Evolutionary conservation across 164 flowering plant species (phyloP).

Genomic region (Vitis rupestris): DNA sequence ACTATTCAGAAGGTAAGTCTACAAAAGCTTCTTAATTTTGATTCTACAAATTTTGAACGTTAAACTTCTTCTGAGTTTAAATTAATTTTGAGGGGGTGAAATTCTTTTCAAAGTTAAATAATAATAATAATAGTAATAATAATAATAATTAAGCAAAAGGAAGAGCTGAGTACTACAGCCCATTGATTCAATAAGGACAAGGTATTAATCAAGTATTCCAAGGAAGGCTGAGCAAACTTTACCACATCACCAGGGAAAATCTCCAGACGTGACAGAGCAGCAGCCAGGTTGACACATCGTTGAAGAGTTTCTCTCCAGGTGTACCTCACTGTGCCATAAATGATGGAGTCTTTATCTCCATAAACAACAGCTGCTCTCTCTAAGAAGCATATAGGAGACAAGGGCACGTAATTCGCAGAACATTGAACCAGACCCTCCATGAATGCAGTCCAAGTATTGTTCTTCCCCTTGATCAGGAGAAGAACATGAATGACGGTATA

Average conservation of each 20-base stretch:
- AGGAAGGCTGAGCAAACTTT: slow-evolving; percentile 7
- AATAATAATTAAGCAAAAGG: no score
- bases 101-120: no score
- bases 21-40: no score
- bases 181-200: no score
- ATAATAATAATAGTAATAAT: no score
- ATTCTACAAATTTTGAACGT: no score
- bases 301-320: slow-evolving; percentile 45
- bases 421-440: slow-evolving; percentile 48
- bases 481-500: not conserved
- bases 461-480: slow-evolving; percentile 21
- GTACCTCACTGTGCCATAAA: slow-evolving; percentile 33
- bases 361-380: slow-evolving; percentile 51
- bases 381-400: slow-evolving; percentile 54
- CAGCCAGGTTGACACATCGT: slow-evolving; percentile 47
- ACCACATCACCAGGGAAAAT: slow-evolving; percentile 50
- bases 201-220: no score
- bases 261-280: slow-evolving; percentile 44
- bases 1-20: no score
- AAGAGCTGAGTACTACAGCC: no score
- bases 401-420: slow-evolving; percentile 49
- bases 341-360: slow-evolving; percentile 38
- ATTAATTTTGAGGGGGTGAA: no score
- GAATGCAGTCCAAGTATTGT: no score
- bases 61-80: no score